Conservation (phyloP, 106 monocot genomes). For the Dendrobium officinale region DNA sequence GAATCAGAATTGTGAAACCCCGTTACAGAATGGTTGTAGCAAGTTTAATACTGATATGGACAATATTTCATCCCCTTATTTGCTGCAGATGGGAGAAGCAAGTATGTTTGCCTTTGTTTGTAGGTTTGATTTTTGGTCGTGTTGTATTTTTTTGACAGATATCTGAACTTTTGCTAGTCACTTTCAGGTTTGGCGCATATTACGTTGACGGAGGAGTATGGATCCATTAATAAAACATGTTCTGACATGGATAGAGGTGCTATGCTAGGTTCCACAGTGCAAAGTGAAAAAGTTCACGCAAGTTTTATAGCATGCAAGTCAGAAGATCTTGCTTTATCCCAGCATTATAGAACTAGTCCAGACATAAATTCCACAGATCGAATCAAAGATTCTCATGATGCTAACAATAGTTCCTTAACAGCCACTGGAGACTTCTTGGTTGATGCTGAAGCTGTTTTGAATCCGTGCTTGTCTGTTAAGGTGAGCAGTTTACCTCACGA, state of each 20-base stretch:
- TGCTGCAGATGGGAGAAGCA: conserved; percentile 18
- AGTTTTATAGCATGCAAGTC: not conserved
- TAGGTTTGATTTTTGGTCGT: not conserved
- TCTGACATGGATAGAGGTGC: not conserved
- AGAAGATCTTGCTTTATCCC: not conserved
- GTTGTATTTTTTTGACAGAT: not conserved
- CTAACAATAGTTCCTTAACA: conserved; percentile 12
- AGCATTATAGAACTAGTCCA: not conserved
- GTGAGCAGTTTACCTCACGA: no score
- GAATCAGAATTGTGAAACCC: conserved; percentile 9
- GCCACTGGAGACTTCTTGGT: not conserved
- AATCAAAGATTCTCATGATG: not conserved
- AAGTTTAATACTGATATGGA: conserved; percentile 8
- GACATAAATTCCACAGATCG: not conserved
- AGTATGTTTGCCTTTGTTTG: conserved; percentile 4
- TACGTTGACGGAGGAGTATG: not conserved
- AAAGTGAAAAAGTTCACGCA: not conserved
- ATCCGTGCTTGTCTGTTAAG: no score
- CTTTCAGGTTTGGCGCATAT: conserved; percentile 12
- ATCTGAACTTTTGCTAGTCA: not conserved
- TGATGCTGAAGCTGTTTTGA: conserved; percentile 1
- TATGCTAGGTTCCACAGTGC: conserved; percentile 7
- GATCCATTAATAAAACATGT: no score
- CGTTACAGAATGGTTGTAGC: not conserved
- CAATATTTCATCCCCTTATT: conserved; percentile 6